phyloP scores from a whole-genome alignment of 495 filamentous ascomycete species.

The Hyaloscypha variabilis region DNA sequence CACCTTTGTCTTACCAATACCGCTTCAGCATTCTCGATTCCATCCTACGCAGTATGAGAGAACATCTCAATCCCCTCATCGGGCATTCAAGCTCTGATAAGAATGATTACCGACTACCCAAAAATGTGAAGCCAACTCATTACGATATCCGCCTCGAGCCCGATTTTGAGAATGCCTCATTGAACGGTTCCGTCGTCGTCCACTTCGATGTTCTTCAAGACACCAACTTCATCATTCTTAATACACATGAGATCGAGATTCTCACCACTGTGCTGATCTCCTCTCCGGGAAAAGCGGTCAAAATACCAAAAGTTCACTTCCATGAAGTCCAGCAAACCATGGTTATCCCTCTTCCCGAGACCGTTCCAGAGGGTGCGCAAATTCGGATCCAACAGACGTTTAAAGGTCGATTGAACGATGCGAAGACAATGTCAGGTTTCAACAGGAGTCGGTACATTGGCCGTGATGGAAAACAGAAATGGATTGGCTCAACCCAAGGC shows the following conservation, averaged over 20 bases:
- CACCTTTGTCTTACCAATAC: neutral
- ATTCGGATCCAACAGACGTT: slow-evolving; percentile 60
- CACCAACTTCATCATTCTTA: slow-evolving; percentile 65
- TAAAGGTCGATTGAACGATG: slow-evolving; percentile 45
- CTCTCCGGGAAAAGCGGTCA: slow-evolving; percentile 43
- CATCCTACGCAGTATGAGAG: neutral
- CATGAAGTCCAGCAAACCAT: slow-evolving; percentile 63
- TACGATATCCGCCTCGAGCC: slow-evolving; percentile 71
- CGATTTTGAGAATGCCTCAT: slow-evolving; percentile 64
- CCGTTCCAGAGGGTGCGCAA: slow-evolving; percentile 58
- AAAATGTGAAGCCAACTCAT: slow-evolving; percentile 68
- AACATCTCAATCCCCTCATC: neutral
- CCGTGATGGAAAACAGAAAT: slow-evolving; percentile 62
- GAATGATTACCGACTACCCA: slow-evolving; percentile 43
- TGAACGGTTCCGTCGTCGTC: slow-evolving; percentile 64
- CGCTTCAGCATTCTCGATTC: neutral
- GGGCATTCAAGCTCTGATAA: neutral
- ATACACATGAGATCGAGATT: slow-evolving; percentile 66
- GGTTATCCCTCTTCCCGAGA: slow-evolving; percentile 60
- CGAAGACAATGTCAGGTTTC: slow-evolving; percentile 27
- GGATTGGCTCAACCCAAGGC: slow-evolving; percentile 68
- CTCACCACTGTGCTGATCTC: slow-evolving; percentile 52
- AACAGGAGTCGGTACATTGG: slow-evolving; percentile 69
- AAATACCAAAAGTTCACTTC: slow-evolving; percentile 49
- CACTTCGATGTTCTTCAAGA: slow-evolving; percentile 68